Conservation (phyloP, 441 rosid genomes). For the Geranium incanum region DNA sequence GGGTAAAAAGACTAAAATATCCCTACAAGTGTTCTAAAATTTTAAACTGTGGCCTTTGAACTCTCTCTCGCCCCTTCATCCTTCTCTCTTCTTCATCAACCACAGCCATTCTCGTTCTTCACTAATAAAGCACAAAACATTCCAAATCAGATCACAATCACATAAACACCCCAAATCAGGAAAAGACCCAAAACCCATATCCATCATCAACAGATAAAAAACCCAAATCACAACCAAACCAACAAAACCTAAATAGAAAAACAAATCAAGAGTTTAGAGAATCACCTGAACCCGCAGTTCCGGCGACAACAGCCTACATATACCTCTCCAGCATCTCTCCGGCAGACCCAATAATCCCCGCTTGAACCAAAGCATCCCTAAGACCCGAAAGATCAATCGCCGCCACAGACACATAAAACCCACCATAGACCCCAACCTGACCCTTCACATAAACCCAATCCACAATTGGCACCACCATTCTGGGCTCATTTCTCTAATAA, state of each 20-base stretch:
- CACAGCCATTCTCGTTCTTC: background rate
- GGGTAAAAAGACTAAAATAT: no score
- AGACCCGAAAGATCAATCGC: slow-evolving; percentile 52
- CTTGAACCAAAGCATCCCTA: slow-evolving; percentile 79
- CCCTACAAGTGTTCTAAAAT: no score
- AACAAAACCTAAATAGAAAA: background rate
- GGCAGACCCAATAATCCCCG: slow-evolving; percentile 75
- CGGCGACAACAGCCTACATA: slow-evolving; percentile 86
- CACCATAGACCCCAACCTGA: slow-evolving; percentile 56
- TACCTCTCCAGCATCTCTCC: slow-evolving; percentile 85
- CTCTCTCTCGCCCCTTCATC: no score
- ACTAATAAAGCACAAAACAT: background rate
- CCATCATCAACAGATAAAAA: background rate
- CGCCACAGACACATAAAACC: slow-evolving; percentile 51
- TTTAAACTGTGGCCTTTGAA: no score
- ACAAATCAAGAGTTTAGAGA: background rate
- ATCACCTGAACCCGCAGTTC: slow-evolving; percentile 88
- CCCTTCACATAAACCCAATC: slow-evolving; percentile 69
- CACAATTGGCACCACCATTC: slow-evolving; percentile 55
- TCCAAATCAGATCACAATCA: background rate
- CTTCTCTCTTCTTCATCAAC: background rate
- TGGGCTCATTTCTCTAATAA: no score
- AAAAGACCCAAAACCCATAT: background rate
- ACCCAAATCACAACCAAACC: no score
- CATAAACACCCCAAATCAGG: background rate